Conservation (phyloP, 164 flowering plant species). For the Saururus chinensis region DNA sequence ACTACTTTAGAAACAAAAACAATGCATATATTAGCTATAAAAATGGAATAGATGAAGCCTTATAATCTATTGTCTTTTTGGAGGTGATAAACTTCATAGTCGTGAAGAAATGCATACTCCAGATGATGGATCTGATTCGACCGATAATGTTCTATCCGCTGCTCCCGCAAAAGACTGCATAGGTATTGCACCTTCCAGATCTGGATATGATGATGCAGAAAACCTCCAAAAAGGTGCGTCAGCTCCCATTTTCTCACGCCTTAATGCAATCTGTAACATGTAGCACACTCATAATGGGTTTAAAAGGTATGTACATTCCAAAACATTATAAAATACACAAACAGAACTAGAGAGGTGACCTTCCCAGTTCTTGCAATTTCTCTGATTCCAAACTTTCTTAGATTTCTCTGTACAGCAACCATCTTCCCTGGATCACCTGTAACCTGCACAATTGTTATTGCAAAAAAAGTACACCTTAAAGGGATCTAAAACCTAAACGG, state of each 20-base stretch:
- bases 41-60: neutral
- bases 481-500: neutral
- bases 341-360: slow-evolving; percentile 25
- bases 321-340: neutral
- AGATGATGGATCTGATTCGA: slow-evolving; percentile 20
- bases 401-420: slow-evolving; percentile 64
- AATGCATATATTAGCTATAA: too few relatives aligned
- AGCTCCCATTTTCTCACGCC: slow-evolving; percentile 87
- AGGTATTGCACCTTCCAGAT: slow-evolving; percentile 44
- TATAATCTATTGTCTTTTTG: neutral
- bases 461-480: neutral
- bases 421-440: slow-evolving; percentile 99
- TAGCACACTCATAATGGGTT: slow-evolving; percentile 5
- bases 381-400: slow-evolving; percentile 77
- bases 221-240: slow-evolving; percentile 95
- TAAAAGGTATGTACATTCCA: neutral
- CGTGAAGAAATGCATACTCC: slow-evolving; percentile 32
- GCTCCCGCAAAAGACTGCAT: slow-evolving; percentile 15
- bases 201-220: slow-evolving; percentile 96
- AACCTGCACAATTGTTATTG: slow-evolving; percentile 34
- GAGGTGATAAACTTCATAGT: too few relatives aligned
- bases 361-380: slow-evolving; percentile 95
- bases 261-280: slow-evolving; percentile 67
- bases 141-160: slow-evolving; percentile 7
- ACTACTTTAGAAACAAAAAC: too few relatives aligned